Percentiles rank a stretch among this genome's conserved stretches.
Evolutionary conservation across 1,139 yeast species (phyloP).

Genomic region (Hansenula lynferdii): DNA sequence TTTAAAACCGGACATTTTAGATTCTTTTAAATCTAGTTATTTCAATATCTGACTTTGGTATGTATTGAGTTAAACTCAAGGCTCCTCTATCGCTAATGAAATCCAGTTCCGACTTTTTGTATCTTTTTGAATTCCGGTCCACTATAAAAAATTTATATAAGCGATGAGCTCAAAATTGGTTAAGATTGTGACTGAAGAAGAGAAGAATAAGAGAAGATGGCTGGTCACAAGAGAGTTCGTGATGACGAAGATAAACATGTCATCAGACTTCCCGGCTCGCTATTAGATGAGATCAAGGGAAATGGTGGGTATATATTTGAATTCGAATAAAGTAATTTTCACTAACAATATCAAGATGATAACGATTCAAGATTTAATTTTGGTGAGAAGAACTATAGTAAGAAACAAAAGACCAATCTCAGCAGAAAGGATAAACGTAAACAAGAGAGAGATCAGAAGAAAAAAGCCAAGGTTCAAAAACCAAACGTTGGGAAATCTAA

Average conservation of each 20-base stretch:
- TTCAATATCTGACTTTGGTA: too few relatives aligned
- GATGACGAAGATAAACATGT: slow-evolving; percentile 31
- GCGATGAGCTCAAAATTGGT: slow-evolving; percentile 18
- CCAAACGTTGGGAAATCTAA: slow-evolving; percentile 26
- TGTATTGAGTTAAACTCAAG: too few relatives aligned
- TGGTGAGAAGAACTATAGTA: slow-evolving; percentile 12
- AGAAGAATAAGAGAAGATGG: background rate
- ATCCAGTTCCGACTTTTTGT: too few relatives aligned
- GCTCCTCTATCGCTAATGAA: too few relatives aligned
- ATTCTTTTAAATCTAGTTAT: too few relatives aligned
- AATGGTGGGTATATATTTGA: slow-evolving; percentile 31
- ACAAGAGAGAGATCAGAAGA: slow-evolving; percentile 48
- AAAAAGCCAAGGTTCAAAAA: slow-evolving; percentile 17
- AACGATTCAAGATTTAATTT: slow-evolving; percentile 23
- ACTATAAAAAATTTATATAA: slow-evolving; percentile 3
- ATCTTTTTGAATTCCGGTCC: background rate
- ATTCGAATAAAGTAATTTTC: too few relatives aligned
- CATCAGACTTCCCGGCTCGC: slow-evolving; percentile 60
- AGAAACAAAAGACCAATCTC: slow-evolving; percentile 32
- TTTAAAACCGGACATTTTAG: slow-evolving; percentile 18
- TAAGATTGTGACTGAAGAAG: too few relatives aligned
- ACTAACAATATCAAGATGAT: too few relatives aligned
- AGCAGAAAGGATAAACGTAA: slow-evolving; percentile 55
- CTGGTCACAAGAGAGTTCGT: slow-evolving; percentile 1
- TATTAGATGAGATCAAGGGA: slow-evolving; percentile 58